Conservation (phyloP, 2,329 filamentous ascomycete genomes). For the Phialemoniopsis sp. region DNA sequence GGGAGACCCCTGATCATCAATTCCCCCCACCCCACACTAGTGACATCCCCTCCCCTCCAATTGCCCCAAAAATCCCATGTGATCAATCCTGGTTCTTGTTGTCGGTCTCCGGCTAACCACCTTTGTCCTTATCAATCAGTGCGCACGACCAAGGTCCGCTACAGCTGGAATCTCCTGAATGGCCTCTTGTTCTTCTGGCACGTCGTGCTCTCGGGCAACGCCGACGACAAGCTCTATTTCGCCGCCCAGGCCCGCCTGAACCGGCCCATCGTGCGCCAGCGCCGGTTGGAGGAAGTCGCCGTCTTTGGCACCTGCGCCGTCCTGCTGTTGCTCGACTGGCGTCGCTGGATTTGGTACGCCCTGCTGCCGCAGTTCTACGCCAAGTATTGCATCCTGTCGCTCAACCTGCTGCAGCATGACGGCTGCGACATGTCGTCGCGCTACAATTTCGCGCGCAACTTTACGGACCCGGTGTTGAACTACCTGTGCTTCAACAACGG, state of each 20-base stretch:
- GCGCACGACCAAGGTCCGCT: constrained; percentile 9
- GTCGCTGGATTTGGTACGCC: constrained; percentile 9
- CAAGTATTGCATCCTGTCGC: constrained; percentile 6
- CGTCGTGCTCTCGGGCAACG: constrained; percentile 5
- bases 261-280: constrained; percentile 7
- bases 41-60: too few species aligned
- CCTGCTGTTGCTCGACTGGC: constrained; percentile 8
- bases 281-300: constrained; percentile 3
- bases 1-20: too few species aligned
- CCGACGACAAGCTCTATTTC: constrained; percentile 8
- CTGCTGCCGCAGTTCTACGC: constrained; percentile 8
- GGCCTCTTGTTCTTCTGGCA: constrained; percentile 9
- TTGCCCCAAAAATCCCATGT: too few species aligned
- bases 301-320: constrained; percentile 5
- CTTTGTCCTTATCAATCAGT: constrained; percentile 1
- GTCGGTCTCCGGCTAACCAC: too few species aligned
- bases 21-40: too few species aligned
- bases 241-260: constrained; percentile 7
- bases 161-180: constrained; percentile 7
- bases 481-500: constrained; percentile 9
- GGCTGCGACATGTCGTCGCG: constrained; percentile 6
- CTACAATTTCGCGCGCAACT: constrained; percentile 10
- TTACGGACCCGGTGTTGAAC: constrained; percentile 7
- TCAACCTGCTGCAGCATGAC: constrained; percentile 8
- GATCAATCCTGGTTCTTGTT: too few species aligned